Conservation (phyloP, 371 early-diverging fungal species). For the Apophysomyces sp. region DNA sequence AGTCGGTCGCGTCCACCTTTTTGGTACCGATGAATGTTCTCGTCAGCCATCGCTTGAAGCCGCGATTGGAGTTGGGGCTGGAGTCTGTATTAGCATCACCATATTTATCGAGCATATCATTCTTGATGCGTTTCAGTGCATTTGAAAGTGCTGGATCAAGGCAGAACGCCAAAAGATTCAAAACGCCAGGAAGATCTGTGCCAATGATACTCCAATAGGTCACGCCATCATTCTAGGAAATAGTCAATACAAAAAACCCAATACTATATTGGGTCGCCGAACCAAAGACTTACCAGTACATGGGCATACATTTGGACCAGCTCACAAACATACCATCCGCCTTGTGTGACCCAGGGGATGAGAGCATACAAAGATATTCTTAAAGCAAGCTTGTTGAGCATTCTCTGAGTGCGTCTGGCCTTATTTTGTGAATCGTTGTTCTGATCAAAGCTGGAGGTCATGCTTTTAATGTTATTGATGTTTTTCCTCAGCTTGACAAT, state of each 20-base stretch:
- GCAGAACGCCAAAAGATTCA: constrained; percentile 12
- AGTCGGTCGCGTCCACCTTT: constrained; percentile 3
- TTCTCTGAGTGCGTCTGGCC: constrained; percentile 5
- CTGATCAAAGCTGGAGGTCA: constrained; percentile 2
- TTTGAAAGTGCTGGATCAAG: constrained; percentile 12
- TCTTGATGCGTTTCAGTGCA: constrained; percentile 4
- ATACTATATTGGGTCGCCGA: neutral
- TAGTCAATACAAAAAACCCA: neutral
- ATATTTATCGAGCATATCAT: constrained; percentile 12
- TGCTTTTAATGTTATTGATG: constrained; percentile 2
- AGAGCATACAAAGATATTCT: constrained; percentile 12
- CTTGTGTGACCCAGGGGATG: constrained; percentile 14
- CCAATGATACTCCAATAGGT: constrained; percentile 8
- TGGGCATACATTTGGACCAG: constrained; percentile 6
- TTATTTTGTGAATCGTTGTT: neutral
- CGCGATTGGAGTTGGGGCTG: neutral
- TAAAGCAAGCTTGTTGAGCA: constrained; percentile 8
- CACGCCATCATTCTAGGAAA: neutral
- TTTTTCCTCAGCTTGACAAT: constrained; percentile 5
- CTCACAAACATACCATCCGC: constrained; percentile 10
- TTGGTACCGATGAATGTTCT: constrained; percentile 8
- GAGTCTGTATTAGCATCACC: constrained; percentile 3
- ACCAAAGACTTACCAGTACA: neutral
- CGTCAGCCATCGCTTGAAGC: constrained; percentile 11
- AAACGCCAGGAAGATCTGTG: constrained; percentile 11